These are phyloP conservation scores for Gnetum montanum DNA, from an alignment of 75 land plant species.

Conservation along the genomic window DNA sequence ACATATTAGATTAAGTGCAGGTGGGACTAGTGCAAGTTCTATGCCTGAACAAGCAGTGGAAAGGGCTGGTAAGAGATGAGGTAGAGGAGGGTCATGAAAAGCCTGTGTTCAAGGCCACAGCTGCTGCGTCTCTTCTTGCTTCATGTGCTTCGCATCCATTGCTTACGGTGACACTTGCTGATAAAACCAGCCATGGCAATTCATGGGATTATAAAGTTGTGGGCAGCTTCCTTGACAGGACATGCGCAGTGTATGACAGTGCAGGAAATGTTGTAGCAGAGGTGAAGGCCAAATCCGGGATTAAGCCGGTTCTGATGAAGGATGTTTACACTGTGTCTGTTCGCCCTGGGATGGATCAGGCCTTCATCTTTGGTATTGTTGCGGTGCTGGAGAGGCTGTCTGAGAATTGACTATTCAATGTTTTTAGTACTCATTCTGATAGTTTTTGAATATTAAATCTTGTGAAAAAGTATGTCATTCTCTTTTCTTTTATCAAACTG, in stretches of 20 bases:
- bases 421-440: too few relatives aligned
- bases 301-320: too few relatives aligned
- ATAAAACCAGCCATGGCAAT: slow-evolving; percentile 1
- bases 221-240: slow-evolving; percentile 27
- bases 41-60: slow-evolving; percentile 26
- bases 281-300: slow-evolving; percentile 11
- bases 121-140: slow-evolving; percentile 15
- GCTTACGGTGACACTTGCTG: slow-evolving; percentile 10
- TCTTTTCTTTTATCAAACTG: too few relatives aligned
- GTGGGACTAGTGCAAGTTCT: slow-evolving; percentile 27
- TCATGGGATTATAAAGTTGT: slow-evolving; percentile 22
- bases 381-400: too few relatives aligned
- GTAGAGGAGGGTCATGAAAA: slow-evolving; percentile 11
- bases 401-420: too few relatives aligned
- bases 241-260: slow-evolving; percentile 22
- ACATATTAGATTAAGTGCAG: too few relatives aligned
- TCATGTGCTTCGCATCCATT: slow-evolving; percentile 5
- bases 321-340: too few relatives aligned
- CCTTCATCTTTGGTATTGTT: too few relatives aligned
- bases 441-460: too few relatives aligned
- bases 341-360: too few relatives aligned
- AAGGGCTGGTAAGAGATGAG: slow-evolving; percentile 21
- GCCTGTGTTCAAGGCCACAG: slow-evolving; percentile 25
- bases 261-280: slow-evolving; percentile 26
- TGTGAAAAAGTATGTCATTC: too few relatives aligned